Percentiles rank a stretch among this genome's conserved stretches.
phyloP scores from a whole-genome alignment of 768 basidiomycete species.

The Amanita molliuscula region DNA sequence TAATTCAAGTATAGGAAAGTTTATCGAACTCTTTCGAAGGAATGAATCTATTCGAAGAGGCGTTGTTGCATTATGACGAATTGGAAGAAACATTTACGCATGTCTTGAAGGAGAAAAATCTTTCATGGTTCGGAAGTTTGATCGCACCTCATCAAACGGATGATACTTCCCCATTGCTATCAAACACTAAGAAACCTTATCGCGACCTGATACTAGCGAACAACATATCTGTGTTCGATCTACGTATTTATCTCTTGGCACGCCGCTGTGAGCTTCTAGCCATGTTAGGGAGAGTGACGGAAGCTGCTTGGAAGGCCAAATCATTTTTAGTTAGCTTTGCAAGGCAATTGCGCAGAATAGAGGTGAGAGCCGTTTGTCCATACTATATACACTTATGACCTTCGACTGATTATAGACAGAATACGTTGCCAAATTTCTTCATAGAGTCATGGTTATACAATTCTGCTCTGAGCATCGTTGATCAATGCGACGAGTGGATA shows the following conservation, averaged over 20 bases:
- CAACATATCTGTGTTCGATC: slow-evolving; percentile 88
- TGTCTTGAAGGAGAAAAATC: slow-evolving; percentile 65
- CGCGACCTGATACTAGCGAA: slow-evolving; percentile 84
- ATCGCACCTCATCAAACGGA: slow-evolving; percentile 63
- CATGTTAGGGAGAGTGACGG: slow-evolving; percentile 53
- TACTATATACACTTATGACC: not conserved
- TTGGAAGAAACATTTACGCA: slow-evolving; percentile 78
- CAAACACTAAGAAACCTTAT: slow-evolving; percentile 73
- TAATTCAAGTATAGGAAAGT: slow-evolving; percentile 60
- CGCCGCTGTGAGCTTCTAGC: slow-evolving; percentile 74
- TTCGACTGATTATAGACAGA: slow-evolving; percentile 19
- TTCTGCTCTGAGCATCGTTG: slow-evolving; percentile 74
- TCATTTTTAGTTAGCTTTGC: slow-evolving; percentile 75
- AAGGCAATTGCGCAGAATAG: slow-evolving; percentile 59
- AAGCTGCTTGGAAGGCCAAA: slow-evolving; percentile 61
- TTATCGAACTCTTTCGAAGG: slow-evolving; percentile 88
- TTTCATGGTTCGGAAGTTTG: slow-evolving; percentile 88
- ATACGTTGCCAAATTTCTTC: slow-evolving; percentile 55
- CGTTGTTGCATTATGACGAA: slow-evolving; percentile 82
- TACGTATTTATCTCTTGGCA: slow-evolving; percentile 83
- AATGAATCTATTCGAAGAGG: slow-evolving; percentile 84
- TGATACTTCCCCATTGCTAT: slow-evolving; percentile 76
- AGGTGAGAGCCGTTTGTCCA: slow-evolving; percentile 45
- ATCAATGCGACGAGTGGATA: slow-evolving; percentile 71
- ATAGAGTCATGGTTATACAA: slow-evolving; percentile 93